Evolutionary conservation across 73 alveolate genomes (phyloP), one percentile per base, ranked within the genome.

Genomic region (Tetrahymena malaccensis): DNA sequence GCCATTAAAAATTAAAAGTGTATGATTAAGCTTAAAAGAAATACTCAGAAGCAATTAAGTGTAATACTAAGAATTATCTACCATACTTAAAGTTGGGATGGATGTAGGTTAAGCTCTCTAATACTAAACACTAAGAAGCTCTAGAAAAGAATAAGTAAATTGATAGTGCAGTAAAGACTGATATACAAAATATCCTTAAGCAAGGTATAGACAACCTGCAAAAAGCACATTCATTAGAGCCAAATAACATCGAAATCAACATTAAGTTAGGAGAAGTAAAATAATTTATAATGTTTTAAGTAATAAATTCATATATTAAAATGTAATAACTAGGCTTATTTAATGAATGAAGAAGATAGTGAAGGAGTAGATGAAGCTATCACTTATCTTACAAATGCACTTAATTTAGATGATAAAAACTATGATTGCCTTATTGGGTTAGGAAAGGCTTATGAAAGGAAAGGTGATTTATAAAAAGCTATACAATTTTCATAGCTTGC

Each of bases 391-490:
- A 96, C 94, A 43, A 95, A 97, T 85, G 99, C 99, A 4, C 43
- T 98, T 31, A 93, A 94, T 16, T 93, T 98, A 25, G 99, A 98
- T 93, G 97, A 96, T 85, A 96, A 97, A 84, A 96, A 97, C 94
- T 96, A 98, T 43, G 99, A 98, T 37, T 98, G 99, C 43, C 96
- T 97, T 3, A 98, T 97, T 33, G 98, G 99, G 3, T 43, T 98
- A 25, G 99, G 99, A 33, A 98, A 98, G 93, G 98, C 98, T 3
- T 97, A 85, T 57, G 99, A 98, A 93, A 98, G 98, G 96, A 85
- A 96, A 93, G 98, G 98, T 2, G 98, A 97, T 31, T 44, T 96
- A 17, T 97, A 96, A 10, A 94, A 97, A 96, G 99, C 99, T 4
- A 93, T 97, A 4, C 96, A 95, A 40, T 94, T 94, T 94, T 98